A percentile compares a stretch with the other conserved stretches of the same genome.
Conservation (phyloP, 352 stramenopile genomes). For the Globisporangium spiculum region DNA sequence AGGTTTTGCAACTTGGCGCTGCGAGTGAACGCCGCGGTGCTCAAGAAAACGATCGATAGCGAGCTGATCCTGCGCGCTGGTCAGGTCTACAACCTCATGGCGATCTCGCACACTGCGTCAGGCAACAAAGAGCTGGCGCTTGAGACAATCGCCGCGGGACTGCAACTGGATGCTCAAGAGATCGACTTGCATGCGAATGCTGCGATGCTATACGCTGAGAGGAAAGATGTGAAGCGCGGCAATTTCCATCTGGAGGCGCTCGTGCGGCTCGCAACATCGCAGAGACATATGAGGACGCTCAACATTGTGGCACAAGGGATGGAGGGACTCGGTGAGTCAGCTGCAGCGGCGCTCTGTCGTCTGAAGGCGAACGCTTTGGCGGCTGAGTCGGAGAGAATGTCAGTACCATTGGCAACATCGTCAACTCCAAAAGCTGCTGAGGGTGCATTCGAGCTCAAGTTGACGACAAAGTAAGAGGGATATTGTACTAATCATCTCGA, state of each 20-base stretch:
- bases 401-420: neutral
- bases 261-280: constrained; percentile 21
- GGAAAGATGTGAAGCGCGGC: constrained; percentile 20
- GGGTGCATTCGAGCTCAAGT: neutral
- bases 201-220: constrained; percentile 30
- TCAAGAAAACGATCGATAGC: constrained; percentile 31
- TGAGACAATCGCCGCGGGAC: constrained; percentile 29
- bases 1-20: constrained; percentile 19
- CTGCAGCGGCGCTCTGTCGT: neutral
- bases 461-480: neutral
- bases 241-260: constrained; percentile 22
- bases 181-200: constrained; percentile 49
- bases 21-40: constrained; percentile 31
- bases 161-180: constrained; percentile 34
- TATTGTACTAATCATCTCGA: neutral
- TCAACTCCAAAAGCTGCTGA: neutral
- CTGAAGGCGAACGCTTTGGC: neutral
- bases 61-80: constrained; percentile 34
- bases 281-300: constrained; percentile 22
- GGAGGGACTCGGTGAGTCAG: neutral
- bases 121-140: constrained; percentile 31
- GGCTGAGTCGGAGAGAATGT: neutral
- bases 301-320: constrained; percentile 17
- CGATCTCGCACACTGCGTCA: constrained; percentile 22
- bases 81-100: constrained; percentile 54